phyloP scores from a whole-genome alignment of 2,329 filamentous ascomycete species.

The Botrytis squamosa region DNA sequence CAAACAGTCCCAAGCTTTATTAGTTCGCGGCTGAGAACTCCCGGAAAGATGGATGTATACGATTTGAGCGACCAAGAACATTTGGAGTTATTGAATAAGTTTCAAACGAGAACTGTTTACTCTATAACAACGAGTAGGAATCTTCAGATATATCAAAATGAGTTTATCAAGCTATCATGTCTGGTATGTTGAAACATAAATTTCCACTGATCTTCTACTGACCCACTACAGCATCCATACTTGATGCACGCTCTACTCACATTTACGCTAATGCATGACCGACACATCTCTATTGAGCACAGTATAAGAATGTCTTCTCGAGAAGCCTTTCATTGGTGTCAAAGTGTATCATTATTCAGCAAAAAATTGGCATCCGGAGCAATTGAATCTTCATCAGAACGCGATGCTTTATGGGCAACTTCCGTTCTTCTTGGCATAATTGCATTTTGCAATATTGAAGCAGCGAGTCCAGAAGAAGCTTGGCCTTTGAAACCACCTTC shows the following conservation, averaged over 20 bases:
- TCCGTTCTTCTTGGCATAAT: conserved; percentile 48
- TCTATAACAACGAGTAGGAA: conserved; percentile 42
- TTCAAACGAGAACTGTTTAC: conserved; percentile 45
- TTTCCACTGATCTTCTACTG: neutral
- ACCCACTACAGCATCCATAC: conserved; percentile 28
- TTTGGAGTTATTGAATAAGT: conserved; percentile 44
- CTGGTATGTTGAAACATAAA: conserved; percentile 39
- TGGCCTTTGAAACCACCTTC: conserved; percentile 54
- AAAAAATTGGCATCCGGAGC: conserved; percentile 41
- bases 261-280: conserved; percentile 54
- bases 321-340: conserved; percentile 49
- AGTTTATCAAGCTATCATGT: conserved; percentile 43
- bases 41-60: neutral
- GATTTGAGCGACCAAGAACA: conserved; percentile 24
- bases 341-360: conserved; percentile 50
- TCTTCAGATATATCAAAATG: conserved; percentile 40
- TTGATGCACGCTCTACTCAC: conserved; percentile 55
- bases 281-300: conserved; percentile 39
- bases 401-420: conserved; percentile 50
- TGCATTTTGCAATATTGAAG: conserved; percentile 47
- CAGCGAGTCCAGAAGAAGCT: conserved; percentile 44
- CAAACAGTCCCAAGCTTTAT: neutral
- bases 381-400: conserved; percentile 40
- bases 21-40: conserved; percentile 5
- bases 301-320: conserved; percentile 35